These are phyloP conservation scores for Microthyrium microscopicum DNA, from an alignment of 2,329 filamentous ascomycete species.

Conservation along the genomic window DNA sequence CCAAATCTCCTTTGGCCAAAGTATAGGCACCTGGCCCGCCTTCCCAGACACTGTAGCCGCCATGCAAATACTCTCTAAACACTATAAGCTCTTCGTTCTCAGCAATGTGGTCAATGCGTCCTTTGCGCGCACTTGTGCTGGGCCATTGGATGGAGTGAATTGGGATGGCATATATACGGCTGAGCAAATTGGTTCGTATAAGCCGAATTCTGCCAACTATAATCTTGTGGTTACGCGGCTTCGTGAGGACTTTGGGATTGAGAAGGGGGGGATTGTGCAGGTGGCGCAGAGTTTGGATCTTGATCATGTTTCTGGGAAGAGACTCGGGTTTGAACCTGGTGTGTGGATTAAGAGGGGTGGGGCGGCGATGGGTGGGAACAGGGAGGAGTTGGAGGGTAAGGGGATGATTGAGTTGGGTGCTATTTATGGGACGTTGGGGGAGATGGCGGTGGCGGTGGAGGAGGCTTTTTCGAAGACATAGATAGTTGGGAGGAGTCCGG, in stretches of 20 bases:
- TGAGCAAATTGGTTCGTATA: conserved; percentile 55
- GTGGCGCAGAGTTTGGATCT: conserved; percentile 51
- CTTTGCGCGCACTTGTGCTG: conserved; percentile 31
- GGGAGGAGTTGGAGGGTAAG: conserved; percentile 22
- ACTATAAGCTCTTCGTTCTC: conserved; percentile 43
- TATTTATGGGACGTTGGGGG: conserved; percentile 34
- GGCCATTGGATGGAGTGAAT: conserved; percentile 33
- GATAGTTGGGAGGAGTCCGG: too few relatives aligned
- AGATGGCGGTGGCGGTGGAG: conserved; percentile 42
- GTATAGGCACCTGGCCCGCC: conserved; percentile 36
- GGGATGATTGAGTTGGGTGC: conserved; percentile 33
- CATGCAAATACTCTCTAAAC: conserved; percentile 29
- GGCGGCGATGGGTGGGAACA: conserved; percentile 27
- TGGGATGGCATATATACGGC: conserved; percentile 55
- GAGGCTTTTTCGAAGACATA: conserved; percentile 14
- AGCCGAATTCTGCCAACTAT: conserved; percentile 49
- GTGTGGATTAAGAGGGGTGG: conserved; percentile 48
- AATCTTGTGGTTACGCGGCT: conserved; percentile 42
- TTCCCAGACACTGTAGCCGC: conserved; percentile 41
- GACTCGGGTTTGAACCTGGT: conserved; percentile 38
- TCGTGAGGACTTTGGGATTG: conserved; percentile 37
- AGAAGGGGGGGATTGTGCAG: conserved; percentile 43
- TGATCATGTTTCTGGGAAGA: conserved; percentile 49
- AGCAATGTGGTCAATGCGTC: conserved; percentile 42
- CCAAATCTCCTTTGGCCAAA: conserved; percentile 32